Evolutionary conservation across 2,329 filamentous ascomycete species (phyloP).

Genomic region (Elsinoe perseae): DNA sequence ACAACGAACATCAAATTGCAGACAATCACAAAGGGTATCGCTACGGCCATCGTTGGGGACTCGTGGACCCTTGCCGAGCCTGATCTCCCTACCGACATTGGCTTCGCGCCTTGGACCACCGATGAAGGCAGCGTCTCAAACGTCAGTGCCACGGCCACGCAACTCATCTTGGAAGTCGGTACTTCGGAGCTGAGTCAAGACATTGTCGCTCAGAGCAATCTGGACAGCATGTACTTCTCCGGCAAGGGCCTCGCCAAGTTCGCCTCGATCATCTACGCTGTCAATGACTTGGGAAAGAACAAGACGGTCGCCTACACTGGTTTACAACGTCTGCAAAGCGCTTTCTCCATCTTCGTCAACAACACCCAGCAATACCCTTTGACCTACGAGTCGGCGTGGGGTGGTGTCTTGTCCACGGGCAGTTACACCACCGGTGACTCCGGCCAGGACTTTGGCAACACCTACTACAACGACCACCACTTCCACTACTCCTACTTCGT

Average conservation of each 20-base stretch:
- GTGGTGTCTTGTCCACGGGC: slow-evolving; percentile 69
- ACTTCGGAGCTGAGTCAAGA: slow-evolving; percentile 64
- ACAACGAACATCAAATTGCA: slow-evolving; percentile 52
- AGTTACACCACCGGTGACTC: slow-evolving; percentile 68
- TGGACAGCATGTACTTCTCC: slow-evolving; percentile 86
- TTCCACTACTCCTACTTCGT: slow-evolving; percentile 78
- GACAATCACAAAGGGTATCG: slow-evolving; percentile 78
- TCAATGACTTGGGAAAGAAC: slow-evolving; percentile 49
- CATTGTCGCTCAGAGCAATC: slow-evolving; percentile 62
- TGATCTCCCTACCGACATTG: slow-evolving; percentile 64
- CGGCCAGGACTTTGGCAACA: slow-evolving; percentile 81
- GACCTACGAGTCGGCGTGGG: slow-evolving; percentile 57
- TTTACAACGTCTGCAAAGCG: slow-evolving; percentile 42
- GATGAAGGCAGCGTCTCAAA: slow-evolving; percentile 30
- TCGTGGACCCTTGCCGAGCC: slow-evolving; percentile 71
- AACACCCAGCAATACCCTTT: slow-evolving; percentile 43
- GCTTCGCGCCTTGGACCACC: slow-evolving; percentile 70
- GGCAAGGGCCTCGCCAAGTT: slow-evolving; percentile 52
- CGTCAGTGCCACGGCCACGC: slow-evolving; percentile 39
- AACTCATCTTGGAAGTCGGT: slow-evolving; percentile 51
- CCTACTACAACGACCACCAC: slow-evolving; percentile 64
- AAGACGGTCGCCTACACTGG: slow-evolving; percentile 47
- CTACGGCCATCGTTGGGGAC: slow-evolving; percentile 62
- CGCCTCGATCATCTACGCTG: slow-evolving; percentile 38
- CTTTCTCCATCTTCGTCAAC: slow-evolving; percentile 40